Evolutionary conservation across 495 filamentous ascomycete species (phyloP), one percentile per base, ranked within the genome.

Genomic region (Tuber umbilicatum): DNA sequence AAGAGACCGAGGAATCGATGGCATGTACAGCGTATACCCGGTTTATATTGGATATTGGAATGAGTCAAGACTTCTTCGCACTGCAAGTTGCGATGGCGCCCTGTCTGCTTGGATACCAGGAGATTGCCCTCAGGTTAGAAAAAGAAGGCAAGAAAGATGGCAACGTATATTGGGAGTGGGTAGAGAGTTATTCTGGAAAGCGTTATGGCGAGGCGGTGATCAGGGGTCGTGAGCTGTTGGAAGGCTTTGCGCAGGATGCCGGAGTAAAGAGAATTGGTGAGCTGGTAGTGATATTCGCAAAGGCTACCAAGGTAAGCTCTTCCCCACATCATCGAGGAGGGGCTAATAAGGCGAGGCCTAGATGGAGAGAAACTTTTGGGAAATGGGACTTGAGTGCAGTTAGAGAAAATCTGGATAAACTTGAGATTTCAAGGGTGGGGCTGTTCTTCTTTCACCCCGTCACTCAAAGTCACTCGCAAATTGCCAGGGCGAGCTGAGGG

Each of bases 121-220:
- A 86, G 19, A 91, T 94, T 78, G 94, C 90, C 12, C 85, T 85
- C 70, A 86, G 90, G 73, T 86, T 97, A 1, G 31, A 27, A 40
- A 85, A 89, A 76, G 83, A 84, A 17, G 87, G 90, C 73, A 82
- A 86, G 21, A 87, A 88, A 71, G 86, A 90, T 68, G 90, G 88
- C 2, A 97, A 96, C 82, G 84, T 84, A n/a, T 97, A 94, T 84
- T 94, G 90, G 90, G 87, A 90, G 70, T 97, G 94, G 94, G 92
- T 97, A 69, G 84, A 93, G 82, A 94, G 91, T 75, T 97, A 97
- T 83, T 88, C 91, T 19, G 90, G 89, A 7, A 89, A 92, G 23
- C 92, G 95, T 81, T 97, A 94, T 77, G 82, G 84, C 5, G 85
- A 90, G 69, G 91, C 92, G 14, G 90, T 94, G 50, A 85, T 84